A percentile compares a stretch with the other conserved stretches of the same genome.
phyloP scores from a whole-genome alignment of 2,329 filamentous ascomycete species.

The Pseudophaeomoniella oleicola region DNA sequence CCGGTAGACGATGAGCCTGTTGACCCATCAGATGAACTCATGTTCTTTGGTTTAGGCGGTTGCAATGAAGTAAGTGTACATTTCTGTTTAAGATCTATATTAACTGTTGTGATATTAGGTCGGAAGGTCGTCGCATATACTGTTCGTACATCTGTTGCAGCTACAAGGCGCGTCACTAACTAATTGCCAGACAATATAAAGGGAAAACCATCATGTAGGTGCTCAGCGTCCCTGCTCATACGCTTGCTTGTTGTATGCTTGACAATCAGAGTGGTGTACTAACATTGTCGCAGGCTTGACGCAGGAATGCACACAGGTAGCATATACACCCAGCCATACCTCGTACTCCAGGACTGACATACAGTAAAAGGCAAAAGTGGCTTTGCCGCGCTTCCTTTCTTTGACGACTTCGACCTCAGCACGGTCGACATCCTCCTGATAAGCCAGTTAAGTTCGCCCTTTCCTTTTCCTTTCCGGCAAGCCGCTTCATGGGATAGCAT shows the following conservation, averaged over 20 bases:
- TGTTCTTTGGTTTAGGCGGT: conserved; percentile 84
- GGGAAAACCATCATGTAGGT: conserved; percentile 96
- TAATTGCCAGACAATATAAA: conserved; percentile 97
- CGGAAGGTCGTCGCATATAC: conserved; percentile 89
- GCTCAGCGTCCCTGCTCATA: conserved; percentile 7
- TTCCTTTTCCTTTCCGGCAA: conserved; percentile 2
- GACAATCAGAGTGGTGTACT: no score
- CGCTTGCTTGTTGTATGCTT: no score
- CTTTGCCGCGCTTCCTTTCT: conserved; percentile 84
- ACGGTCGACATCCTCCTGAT: conserved; percentile 94
- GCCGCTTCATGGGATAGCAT: neutral
- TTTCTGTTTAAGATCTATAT: no score
- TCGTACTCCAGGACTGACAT: no score
- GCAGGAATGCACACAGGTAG: conserved; percentile 78
- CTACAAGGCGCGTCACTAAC: no score
- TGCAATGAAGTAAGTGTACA: conserved; percentile 98
- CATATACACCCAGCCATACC: no score
- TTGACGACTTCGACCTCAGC: conserved; percentile 95
- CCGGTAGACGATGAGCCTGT: conserved; percentile 68
- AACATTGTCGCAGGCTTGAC: no score
- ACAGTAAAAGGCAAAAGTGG: conserved; percentile 56
- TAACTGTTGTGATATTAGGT: no score
- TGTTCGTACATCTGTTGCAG: no score
- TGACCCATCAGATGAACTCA: conserved; percentile 84
- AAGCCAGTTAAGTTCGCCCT: conserved; percentile 72